Conservation (phyloP, 495 filamentous ascomycete genomes). For the Cercophora sp. region DNA sequence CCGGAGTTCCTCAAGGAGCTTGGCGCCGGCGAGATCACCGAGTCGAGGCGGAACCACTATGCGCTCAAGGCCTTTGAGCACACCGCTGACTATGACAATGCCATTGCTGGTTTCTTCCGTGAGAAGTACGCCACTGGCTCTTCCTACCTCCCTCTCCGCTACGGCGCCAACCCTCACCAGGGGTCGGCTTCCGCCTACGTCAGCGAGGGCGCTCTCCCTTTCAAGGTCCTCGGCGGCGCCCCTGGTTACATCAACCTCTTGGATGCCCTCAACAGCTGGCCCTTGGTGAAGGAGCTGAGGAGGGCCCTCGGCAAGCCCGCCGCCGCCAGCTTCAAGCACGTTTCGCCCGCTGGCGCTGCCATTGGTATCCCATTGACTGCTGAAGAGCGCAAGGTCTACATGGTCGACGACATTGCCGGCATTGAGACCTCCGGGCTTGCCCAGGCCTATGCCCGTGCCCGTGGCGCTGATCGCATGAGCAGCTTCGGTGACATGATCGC, state of each 20-base stretch:
- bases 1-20: conserved; percentile 89
- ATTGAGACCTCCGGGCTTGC: conserved; percentile 81
- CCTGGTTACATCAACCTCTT: conserved; percentile 97
- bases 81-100: conserved; percentile 93
- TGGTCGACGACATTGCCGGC: conserved; percentile 91
- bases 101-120: conserved; percentile 96
- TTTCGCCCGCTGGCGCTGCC: conserved; percentile 92
- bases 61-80: conserved; percentile 97
- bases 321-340: conserved; percentile 98
- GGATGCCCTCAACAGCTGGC: conserved; percentile 95
- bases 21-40: conserved; percentile 76
- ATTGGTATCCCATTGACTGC: conserved; percentile 82
- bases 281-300: conserved; percentile 93
- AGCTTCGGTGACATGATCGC: conserved; percentile 96
- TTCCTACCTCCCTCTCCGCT: conserved; percentile 82
- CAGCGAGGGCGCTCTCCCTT: conserved; percentile 70
- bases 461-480: conserved; percentile 95
- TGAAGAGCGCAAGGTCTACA: conserved; percentile 92
- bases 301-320: conserved; percentile 81
- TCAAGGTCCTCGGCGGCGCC: conserved; percentile 89
- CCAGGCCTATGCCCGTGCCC: conserved; percentile 90
- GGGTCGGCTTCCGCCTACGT: conserved; percentile 86
- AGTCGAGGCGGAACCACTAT: conserved; percentile 76
- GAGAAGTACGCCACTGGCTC: conserved; percentile 87
- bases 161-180: conserved; percentile 96